Percentiles rank a stretch among this genome's conserved stretches.
Conservation (phyloP, 352 stramenopile genomes). For the Phytophthora sojae region DNA sequence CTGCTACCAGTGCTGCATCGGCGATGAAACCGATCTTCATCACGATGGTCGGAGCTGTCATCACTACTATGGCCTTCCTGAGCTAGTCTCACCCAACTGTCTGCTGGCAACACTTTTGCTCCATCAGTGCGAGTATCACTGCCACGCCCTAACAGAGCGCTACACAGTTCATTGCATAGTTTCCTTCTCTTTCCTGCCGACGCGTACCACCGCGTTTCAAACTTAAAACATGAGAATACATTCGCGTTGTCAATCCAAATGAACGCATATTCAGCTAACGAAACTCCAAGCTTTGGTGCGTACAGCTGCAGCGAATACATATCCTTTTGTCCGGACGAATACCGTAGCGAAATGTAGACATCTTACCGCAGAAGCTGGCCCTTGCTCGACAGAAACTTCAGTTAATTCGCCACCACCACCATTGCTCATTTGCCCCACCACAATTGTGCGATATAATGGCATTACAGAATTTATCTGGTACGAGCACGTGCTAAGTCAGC, state of each 20-base stretch:
- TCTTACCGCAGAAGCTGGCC: not conserved
- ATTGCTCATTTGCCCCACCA: too few relatives aligned
- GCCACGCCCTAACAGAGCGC: not conserved
- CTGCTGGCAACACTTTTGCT: not conserved
- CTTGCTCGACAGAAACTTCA: too few relatives aligned
- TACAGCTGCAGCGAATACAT: too few relatives aligned
- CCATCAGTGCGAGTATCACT: not conserved
- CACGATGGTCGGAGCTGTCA: not conserved
- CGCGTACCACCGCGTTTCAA: not conserved
- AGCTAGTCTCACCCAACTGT: not conserved
- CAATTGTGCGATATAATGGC: not conserved
- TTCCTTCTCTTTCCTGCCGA: not conserved
- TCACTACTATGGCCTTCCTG: not conserved
- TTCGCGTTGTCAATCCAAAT: not conserved
- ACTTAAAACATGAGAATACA: not conserved
- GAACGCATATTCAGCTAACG: not conserved
- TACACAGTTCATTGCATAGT: not conserved
- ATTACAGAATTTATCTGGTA: conserved; percentile 2
- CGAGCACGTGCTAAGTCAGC: conserved; percentile 4
- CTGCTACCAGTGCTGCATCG: conserved; percentile 4
- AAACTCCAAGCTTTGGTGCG: not conserved
- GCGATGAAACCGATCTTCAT: not conserved
- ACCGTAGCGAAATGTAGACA: not conserved
- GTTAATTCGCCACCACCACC: too few relatives aligned
- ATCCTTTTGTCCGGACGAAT: not conserved